Evolutionary conservation across 768 basidiomycete species (phyloP).

Genomic region (Agaricus bisporus): DNA sequence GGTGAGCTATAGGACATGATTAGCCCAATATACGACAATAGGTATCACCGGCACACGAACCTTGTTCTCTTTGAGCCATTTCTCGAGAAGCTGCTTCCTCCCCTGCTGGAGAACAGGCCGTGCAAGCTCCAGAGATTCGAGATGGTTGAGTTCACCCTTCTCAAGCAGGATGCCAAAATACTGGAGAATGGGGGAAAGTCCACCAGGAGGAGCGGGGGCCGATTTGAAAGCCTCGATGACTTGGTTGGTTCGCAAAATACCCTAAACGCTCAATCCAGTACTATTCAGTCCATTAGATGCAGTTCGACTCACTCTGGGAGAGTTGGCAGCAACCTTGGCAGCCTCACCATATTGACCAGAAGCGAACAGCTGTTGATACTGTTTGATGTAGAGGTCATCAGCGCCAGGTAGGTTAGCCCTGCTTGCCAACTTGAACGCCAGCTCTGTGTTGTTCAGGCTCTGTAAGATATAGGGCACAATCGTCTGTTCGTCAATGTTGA

Average conservation of each 20-base stretch:
- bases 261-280: slow-evolving; percentile 36
- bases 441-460: slow-evolving; percentile 93
- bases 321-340: slow-evolving; percentile 96
- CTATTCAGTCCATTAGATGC: background rate
- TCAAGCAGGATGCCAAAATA: slow-evolving; percentile 99
- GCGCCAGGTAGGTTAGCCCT: slow-evolving; percentile 96
- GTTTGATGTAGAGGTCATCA: slow-evolving; percentile 92
- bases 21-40: background rate
- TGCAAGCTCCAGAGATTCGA: slow-evolving; percentile 92
- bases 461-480: slow-evolving; percentile 92
- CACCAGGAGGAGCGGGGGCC: slow-evolving; percentile 85
- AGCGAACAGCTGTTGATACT: slow-evolving; percentile 89
- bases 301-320: slow-evolving; percentile 64
- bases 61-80: slow-evolving; percentile 99
- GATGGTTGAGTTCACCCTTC: slow-evolving; percentile 96
- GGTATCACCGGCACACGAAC: slow-evolving; percentile 27
- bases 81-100: slow-evolving; percentile 93
- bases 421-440: slow-evolving; percentile 96
- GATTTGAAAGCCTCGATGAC: slow-evolving; percentile 98
- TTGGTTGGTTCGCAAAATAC: slow-evolving; percentile 89
- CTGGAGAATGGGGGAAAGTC: slow-evolving; percentile 91
- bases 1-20: slow-evolving; percentile 58
- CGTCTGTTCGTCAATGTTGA: slow-evolving; percentile 94
- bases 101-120: slow-evolving; percentile 94
- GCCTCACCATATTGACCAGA: slow-evolving; percentile 88